Evolutionary conservation across 208 protist species (phyloP), one percentile per base, ranked within the genome.

Genomic region (Acanthamoeba royreba): DNA sequence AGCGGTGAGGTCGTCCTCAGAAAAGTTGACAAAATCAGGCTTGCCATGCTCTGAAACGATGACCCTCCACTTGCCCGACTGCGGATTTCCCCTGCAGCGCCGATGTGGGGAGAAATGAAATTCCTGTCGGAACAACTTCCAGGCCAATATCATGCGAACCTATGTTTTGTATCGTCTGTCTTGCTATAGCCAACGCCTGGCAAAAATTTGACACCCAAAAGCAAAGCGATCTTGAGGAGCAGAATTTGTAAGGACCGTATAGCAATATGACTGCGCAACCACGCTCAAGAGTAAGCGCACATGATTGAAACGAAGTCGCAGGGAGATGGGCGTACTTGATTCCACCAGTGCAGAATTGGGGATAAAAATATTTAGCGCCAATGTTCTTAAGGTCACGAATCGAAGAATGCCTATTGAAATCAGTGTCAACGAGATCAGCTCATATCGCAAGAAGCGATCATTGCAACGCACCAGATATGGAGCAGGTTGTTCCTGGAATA

Each of bases 341-440:
- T 13, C 88, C 88, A 11, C 88, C 88, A 9, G 45, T 61, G 43
- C 88, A 81, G 61, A 92, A 92, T 28, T 83, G 40, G 22, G 88
- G 88, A 61, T 83, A 92, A 28, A 92, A 28, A 25, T 46, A 92
- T 28, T 92, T 92, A 9, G 88, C 63, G 15, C 88, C 88, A 43
- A 92, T 92, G 88, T 92, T 92, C 3, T 28, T 9, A 33, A 92
- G 88, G 66, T 92, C 88, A 11, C 88, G 53, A 7, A 81, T 92
- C 8, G 88, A 61, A 13, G 3, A 77, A 19, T 43, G 45, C 49
- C 58, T 33, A 28, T n/a, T n/a, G n/a, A n/a, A n/a, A n/a, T n/a
- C n/a, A n/a, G 15, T 52, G 5, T 22, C 72, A 83, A 52, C 13
- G 13, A 40, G 42, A 28, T 7, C 5, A 7, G 72, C 8, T 5